These are phyloP conservation scores for Afroboletus lepidellus DNA, from an alignment of 1,284 basidiomycete genomes.

Conservation along the genomic window DNA sequence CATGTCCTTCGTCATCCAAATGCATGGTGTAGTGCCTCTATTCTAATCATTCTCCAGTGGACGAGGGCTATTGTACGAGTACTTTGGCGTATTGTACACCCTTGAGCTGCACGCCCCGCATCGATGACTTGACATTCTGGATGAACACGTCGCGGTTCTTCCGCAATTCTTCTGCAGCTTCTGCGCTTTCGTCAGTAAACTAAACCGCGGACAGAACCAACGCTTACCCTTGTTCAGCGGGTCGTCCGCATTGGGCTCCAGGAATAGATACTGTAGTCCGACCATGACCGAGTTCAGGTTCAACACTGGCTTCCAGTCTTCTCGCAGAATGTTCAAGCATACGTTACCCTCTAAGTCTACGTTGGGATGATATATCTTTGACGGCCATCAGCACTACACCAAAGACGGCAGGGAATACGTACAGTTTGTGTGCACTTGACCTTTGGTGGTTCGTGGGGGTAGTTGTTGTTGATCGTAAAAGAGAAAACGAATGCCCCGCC, in stretches of 20 bases:
- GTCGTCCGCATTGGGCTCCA: slow-evolving; percentile 98
- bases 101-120: slow-evolving; percentile 77
- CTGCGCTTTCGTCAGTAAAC: slow-evolving; percentile 44
- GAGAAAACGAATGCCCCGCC: slow-evolving; percentile 92
- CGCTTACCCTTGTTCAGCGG: slow-evolving; percentile 93
- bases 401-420: slow-evolving; percentile 26
- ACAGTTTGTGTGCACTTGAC: slow-evolving; percentile 97
- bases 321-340: slow-evolving; percentile 94
- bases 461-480: slow-evolving; percentile 95
- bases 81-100: slow-evolving; percentile 81
- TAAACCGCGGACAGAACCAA: slow-evolving; percentile 1
- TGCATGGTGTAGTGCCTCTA: background rate
- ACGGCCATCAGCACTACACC: slow-evolving; percentile 4
- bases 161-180: slow-evolving; percentile 92
- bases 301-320: slow-evolving; percentile 99
- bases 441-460: slow-evolving; percentile 98
- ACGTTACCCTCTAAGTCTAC: slow-evolving; percentile 97
- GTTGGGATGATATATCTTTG: slow-evolving; percentile 98
- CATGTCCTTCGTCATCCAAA: background rate
- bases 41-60: slow-evolving; percentile 1
- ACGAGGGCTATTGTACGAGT: slow-evolving; percentile 40
- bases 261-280: slow-evolving; percentile 95
- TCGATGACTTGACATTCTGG: slow-evolving; percentile 78
- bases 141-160: slow-evolving; percentile 81
- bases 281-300: slow-evolving; percentile 98